phyloP scores from a whole-genome alignment of 108 stramenopile species.

The Epithemia pelagica region DNA sequence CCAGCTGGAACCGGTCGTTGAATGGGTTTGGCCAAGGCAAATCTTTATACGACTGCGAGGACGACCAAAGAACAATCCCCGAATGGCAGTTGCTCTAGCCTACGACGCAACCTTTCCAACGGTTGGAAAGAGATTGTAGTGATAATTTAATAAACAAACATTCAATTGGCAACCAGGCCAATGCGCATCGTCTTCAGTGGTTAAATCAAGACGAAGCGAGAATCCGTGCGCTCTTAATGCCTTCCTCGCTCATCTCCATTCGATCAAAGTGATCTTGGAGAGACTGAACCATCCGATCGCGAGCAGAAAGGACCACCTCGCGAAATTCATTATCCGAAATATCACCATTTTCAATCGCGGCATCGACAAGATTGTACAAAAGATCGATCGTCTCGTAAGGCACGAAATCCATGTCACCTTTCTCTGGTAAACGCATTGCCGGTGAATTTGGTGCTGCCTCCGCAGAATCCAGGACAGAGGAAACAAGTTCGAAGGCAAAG shows the following conservation, averaged over 20 bases:
- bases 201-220: background rate
- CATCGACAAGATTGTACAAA: conserved; percentile 59
- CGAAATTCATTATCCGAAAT: background rate
- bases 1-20: background rate
- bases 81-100: background rate
- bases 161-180: no score
- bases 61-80: background rate
- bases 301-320: conserved; percentile 19
- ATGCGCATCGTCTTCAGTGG: no score
- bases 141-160: no score
- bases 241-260: conserved; percentile 43
- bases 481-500: conserved; percentile 61
- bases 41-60: background rate
- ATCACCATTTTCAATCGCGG: conserved; percentile 16
- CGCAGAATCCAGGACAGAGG: conserved; percentile 17
- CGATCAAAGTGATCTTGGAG: conserved; percentile 40
- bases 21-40: background rate
- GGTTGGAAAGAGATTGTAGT: background rate
- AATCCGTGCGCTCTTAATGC: conserved; percentile 33
- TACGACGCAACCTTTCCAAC: background rate
- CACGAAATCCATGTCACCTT: conserved; percentile 72
- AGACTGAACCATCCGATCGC: conserved; percentile 48
- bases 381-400: conserved; percentile 71
- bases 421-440: conserved; percentile 57
- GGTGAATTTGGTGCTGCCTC: conserved; percentile 11